Evolutionary conservation across 139 green algal genomes (phyloP), one percentile per base, ranked within the genome.

Genomic region (Chlorella sp.): DNA sequence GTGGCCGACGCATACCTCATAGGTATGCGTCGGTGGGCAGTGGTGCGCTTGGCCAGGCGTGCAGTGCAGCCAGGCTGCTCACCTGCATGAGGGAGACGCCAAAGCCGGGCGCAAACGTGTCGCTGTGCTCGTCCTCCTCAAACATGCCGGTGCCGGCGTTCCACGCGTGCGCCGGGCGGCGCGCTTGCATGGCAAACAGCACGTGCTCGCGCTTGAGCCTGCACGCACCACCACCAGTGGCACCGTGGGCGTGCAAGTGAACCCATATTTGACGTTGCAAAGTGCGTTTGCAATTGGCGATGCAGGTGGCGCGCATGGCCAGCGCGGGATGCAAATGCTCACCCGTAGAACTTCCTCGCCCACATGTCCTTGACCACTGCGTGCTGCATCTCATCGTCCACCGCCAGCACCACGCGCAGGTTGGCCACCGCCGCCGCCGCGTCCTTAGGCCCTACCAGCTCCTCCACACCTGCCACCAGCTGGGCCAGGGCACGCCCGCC

Each of bases 291-390:
- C n/a, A n/a, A n/a, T n/a, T n/a, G n/a, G n/a, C n/a, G n/a, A n/a
- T n/a, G n/a, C n/a, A n/a, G 20, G 49, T 59, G 20, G 14, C 20
- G 49, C 14, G 49, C 20, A 26, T 26, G 20, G 49, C 49, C 49
- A 59, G 49, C 49, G 49, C 49, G 20, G 14, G 20, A 59, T 27
- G 55, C 55, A 32, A 4, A 64, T 14, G 30, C 65, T 34, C 65
- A 71, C 65, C 65, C 65, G 26, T 71, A 71, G 35, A 71, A 71
- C 24, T 61, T 51, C 35, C 30, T 34, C 2, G 32, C 35, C 65
- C 65, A 71, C 65, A 71, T 61, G 35, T 71, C 65, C 35, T 71
- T 71, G 35, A 51, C 34, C 26, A 71, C 65, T 20, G 22, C 35
- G 1, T 51, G 32, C 26, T 71, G 33, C 27, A 71, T 71, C 26